Base-by-base conservation (phyloP, 164 flowering plant genomes). In the Cinnamomum micranthum region DNA sequence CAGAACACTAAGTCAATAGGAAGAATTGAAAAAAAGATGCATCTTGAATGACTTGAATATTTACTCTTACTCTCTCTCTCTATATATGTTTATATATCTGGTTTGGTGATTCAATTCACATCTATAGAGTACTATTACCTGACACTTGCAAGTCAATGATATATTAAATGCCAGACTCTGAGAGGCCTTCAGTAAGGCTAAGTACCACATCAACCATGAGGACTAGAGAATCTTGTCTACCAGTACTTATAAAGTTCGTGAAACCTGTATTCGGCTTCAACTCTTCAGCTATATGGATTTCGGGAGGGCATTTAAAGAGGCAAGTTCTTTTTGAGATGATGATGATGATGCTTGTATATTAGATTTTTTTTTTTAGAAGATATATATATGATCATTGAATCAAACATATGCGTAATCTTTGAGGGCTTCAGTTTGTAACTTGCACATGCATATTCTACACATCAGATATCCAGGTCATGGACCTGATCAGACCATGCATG, bases 181-280 rank as follows among this genome's bases (percentile, higher is more conserved):
- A 82, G 77, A 87, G 95, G 78, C 97, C 97, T 68, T 66, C 85
- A 20, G 97, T 95, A 73, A 88, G 78, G 78, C 80, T 92, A 77
- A 92, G 93, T 74, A 92, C 96, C 17, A 85, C 91, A 50, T 84
- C 87, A 63, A 75, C 74, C 65, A 86, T 73, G 86, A 86, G 91
- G 83, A 92, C 97, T 35, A 84, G 79, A 86, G 86, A 91, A 63
- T 79, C 77, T 33, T 80, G 23, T 51, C 75, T 93, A 22, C 89
- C 87, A 5, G 76, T 90, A 22, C 72, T 77, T 33, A 84, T 95
- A 70, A 89, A 83, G 81, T 95, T 95, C 75, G 27, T 76, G 76
- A 88, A 95, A 80, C 98, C 97, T 13, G 97, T 95, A 23, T 93
- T 89, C 77, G 91, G 85, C 22, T 91, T 95, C 85, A 95, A 92